Percentiles rank a stretch among this genome's conserved stretches.
Conservation (phyloP, 306 rosid genomes). For the Coriaria nepalensis region DNA sequence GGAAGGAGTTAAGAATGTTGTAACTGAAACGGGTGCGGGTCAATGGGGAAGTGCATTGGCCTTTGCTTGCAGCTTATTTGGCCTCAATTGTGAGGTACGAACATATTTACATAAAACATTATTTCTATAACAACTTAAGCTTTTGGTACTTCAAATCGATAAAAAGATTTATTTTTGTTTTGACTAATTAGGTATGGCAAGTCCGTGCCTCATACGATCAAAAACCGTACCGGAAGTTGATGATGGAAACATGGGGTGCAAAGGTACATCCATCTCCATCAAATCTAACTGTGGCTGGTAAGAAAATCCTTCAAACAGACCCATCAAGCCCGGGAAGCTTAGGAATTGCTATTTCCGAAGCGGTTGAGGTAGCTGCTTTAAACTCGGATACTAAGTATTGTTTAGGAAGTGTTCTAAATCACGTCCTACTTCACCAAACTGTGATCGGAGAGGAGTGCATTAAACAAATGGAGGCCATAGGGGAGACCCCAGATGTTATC, state of each 20-base stretch:
- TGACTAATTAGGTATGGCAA: slow-evolving; percentile 99
- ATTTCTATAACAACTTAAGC: too few species aligned
- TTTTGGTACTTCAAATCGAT: too few species aligned
- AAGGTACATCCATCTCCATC: slow-evolving; percentile 95
- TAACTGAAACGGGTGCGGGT: slow-evolving; percentile 98
- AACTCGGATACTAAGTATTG: slow-evolving; percentile 68
- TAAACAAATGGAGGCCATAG: slow-evolving; percentile 82
- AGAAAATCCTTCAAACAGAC: slow-evolving; percentile 45
- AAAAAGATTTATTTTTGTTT: background rate
- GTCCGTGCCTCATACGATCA: slow-evolving; percentile 83
- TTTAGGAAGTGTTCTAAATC: slow-evolving; percentile 86
- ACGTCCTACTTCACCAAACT: slow-evolving; percentile 84
- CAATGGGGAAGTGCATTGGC: slow-evolving; percentile 97
- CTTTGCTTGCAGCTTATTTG: slow-evolving; percentile 82
- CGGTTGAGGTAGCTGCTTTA: slow-evolving; percentile 73
- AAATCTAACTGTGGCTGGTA: slow-evolving; percentile 49
- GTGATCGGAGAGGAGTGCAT: slow-evolving; percentile 89
- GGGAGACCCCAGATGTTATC: slow-evolving; percentile 79
- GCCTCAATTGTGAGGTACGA: slow-evolving; percentile 73
- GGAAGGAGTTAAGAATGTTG: slow-evolving; percentile 70
- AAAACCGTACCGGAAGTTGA: slow-evolving; percentile 73
- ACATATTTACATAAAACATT: background rate
- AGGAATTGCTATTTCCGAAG: slow-evolving; percentile 95
- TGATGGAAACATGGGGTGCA: slow-evolving; percentile 99
- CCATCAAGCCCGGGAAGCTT: slow-evolving; percentile 84